Base-by-base conservation (phyloP, 176 grass and related monocot genomes). In the Ensete glaucum region DNA sequence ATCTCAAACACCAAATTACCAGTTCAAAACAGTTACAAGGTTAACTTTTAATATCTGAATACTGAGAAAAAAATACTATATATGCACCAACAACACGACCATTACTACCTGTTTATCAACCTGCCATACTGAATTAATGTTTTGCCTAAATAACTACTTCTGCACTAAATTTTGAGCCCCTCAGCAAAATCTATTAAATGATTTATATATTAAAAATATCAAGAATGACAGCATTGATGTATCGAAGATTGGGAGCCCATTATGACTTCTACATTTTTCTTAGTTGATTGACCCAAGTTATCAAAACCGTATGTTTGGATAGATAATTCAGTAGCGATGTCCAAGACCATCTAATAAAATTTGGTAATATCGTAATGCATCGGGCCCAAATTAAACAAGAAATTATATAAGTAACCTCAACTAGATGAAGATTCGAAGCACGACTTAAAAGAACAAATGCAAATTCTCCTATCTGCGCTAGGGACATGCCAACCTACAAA, bases 381-480 rank as follows among this genome's bases (percentile, higher is more conserved):
- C 8, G 21, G 67, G 67, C 43, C n/a, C 15, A 50, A 70, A 50
- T 50, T 73, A 64, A 71, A 26, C 53, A 77, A 52, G 64, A 70
- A 74, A 29, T 60, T 74, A 81, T 74, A 81, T 58, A 76, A 80
- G 77, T 79, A 76, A 95, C 96, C 96, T 99, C 91, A 65, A 99
- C 92, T 22, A 99, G 82, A 91, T 99, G 91, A 50, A 99, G 80
- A 75, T 92, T 99, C 86, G 96, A 99, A 85, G 96, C 96, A 84
- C 96, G 96, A 69, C 96, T 99, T 55, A 95, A 83, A 82, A 99
- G 91, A 73, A 99, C 96, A 88, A 99, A 99, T 70, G 96, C 88
- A 84, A 99, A 99, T 84, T 99, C 96, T 59, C 96, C 96, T 81
- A 99, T 99, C 83, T 99, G 96, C 62, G 96, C 96, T 76, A 99